Evolutionary conservation across 1,284 basidiomycete species (phyloP).

Genomic region (Cutaneotrichosporon mucoides): DNA sequence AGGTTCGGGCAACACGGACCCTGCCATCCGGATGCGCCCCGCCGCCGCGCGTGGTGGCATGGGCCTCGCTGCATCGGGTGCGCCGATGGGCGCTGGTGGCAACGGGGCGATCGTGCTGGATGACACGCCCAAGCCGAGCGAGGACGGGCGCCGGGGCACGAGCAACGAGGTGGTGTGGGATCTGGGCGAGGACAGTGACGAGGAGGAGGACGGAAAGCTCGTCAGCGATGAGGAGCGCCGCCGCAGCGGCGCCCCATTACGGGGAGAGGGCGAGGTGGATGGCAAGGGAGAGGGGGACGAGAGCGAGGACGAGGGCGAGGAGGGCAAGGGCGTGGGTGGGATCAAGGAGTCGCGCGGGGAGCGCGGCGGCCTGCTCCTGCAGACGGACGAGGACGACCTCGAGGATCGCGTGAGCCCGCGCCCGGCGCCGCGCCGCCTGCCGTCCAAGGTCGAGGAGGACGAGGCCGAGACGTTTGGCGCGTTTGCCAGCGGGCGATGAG

Average conservation of each 20-base stretch:
- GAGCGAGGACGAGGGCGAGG: conserved; percentile 23
- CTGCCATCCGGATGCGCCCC: conserved; percentile 35
- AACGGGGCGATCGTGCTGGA: background rate
- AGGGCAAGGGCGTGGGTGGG: conserved; percentile 29
- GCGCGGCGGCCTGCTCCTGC: conserved; percentile 19
- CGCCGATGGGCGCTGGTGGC: background rate
- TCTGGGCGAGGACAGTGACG: conserved; percentile 14
- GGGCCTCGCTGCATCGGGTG: background rate
- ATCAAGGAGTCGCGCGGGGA: conserved; percentile 16
- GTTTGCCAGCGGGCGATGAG: conserved; percentile 16
- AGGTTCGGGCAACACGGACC: conserved; percentile 3
- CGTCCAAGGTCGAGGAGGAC: conserved; percentile 10
- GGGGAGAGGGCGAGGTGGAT: no score
- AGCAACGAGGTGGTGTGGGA: conserved; percentile 13
- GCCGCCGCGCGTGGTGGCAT: background rate
- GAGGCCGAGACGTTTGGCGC: conserved; percentile 30
- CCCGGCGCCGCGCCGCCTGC: background rate
- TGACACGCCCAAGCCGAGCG: conserved; percentile 2
- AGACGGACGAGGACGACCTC: conserved; percentile 9
- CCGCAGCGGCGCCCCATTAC: no score
- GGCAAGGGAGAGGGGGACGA: conserved; percentile 29
- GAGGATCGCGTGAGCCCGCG: background rate
- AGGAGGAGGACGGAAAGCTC: conserved; percentile 8
- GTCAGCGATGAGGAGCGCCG: conserved; percentile 33
- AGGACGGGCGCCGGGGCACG: background rate